Conservation (phyloP, 2,329 filamentous ascomycete species). For the Penicillium oxalicum region DNA sequence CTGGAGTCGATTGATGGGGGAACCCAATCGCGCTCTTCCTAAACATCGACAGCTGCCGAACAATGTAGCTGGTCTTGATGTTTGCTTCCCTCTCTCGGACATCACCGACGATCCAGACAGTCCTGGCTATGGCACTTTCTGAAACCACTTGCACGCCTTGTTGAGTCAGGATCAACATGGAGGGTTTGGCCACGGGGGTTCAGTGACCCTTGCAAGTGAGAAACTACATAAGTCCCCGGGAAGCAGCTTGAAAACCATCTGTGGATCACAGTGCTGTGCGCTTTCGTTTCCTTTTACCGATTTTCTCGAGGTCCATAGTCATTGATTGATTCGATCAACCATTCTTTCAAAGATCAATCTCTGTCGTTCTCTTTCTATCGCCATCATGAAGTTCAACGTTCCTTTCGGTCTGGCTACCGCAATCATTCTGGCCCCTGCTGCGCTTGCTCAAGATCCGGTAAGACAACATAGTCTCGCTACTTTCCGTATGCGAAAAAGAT, state of each 20-base stretch:
- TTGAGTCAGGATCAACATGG: too few relatives aligned
- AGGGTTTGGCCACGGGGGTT: too few relatives aligned
- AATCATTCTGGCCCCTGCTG: constrained; percentile 20
- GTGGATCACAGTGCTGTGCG: constrained; percentile 24
- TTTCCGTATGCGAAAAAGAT: not conserved
- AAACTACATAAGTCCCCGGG: constrained; percentile 12
- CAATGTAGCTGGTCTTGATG: too few relatives aligned
- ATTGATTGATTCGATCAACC: constrained; percentile 10
- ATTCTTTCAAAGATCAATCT: constrained; percentile 10
- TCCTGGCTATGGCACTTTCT: too few relatives aligned
- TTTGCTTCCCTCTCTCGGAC: too few relatives aligned
- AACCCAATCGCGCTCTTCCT: too few relatives aligned
- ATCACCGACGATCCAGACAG: too few relatives aligned
- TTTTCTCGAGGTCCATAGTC: constrained; percentile 11
- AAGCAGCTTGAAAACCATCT: constrained; percentile 5
- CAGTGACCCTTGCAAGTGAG: not conserved
- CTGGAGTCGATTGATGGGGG: too few relatives aligned
- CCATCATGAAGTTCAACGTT: constrained; percentile 27
- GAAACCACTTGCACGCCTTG: too few relatives aligned
- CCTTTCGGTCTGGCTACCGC: constrained; percentile 20
- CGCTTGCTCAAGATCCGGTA: constrained; percentile 13
- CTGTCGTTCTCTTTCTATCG: constrained; percentile 3
- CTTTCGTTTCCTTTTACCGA: constrained; percentile 14
- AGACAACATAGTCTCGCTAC: not conserved
- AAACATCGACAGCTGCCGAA: too few relatives aligned